phyloP scores from a whole-genome alignment of 345 rosid genomes.

The Streptanthus diversifolius region DNA sequence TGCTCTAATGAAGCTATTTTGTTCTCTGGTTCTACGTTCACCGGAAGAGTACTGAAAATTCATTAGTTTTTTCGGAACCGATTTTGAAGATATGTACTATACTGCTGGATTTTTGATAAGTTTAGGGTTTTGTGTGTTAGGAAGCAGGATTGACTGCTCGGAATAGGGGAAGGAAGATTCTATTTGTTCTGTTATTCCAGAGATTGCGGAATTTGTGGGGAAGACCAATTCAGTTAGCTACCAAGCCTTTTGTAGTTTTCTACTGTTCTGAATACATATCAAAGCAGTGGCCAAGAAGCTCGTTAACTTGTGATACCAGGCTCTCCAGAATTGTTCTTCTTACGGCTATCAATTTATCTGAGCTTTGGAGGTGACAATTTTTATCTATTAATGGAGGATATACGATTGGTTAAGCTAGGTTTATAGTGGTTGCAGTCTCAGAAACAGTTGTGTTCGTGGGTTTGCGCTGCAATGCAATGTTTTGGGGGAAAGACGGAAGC shows the following conservation, averaged over 20 bases:
- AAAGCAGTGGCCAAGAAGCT: slow-evolving; percentile 22
- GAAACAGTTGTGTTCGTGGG: slow-evolving; percentile 52
- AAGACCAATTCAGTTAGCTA: background rate
- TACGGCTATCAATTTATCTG: background rate
- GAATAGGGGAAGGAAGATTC: background rate
- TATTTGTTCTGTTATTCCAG: slow-evolving; percentile 5
- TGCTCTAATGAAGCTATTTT: slow-evolving; percentile 11
- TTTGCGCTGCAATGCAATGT: slow-evolving; percentile 36
- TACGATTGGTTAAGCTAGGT: slow-evolving; percentile 73
- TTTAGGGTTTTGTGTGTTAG: slow-evolving; percentile 22
- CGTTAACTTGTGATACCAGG: background rate
- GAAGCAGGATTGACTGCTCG: background rate
- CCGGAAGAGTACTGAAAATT: background rate
- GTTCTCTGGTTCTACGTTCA: slow-evolving; percentile 4
- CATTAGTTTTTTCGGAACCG: background rate
- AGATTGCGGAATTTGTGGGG: background rate
- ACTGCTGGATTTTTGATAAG: background rate
- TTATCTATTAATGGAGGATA: slow-evolving; percentile 61
- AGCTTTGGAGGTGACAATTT: background rate
- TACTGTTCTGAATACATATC: background rate
- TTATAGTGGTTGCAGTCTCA: slow-evolving; percentile 80
- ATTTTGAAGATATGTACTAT: background rate
- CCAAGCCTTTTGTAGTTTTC: background rate
- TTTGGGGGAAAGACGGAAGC: slow-evolving; percentile 49
- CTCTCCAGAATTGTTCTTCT: background rate